Evolutionary conservation across 2,329 filamentous ascomycete genomes (phyloP), one percentile per base, ranked within the genome.

Genomic region (Apiospora aurea): DNA sequence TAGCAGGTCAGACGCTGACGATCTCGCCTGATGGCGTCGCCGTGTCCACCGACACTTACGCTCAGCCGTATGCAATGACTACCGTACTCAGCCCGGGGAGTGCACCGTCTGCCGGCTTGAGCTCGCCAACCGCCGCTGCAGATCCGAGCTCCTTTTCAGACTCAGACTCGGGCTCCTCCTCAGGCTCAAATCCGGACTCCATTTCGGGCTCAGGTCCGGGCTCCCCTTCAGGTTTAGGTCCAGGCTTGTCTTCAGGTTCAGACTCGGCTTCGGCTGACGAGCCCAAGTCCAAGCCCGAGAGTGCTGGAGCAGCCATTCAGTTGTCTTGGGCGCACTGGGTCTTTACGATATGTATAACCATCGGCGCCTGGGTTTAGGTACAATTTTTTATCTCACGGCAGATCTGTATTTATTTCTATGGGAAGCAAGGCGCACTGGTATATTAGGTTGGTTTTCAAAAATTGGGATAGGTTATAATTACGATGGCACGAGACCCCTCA

Each of bases 1-100:
- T 88, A 4, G 85, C 83, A 7, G 85, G 86, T 1, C 82, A 89
- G 77, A 87, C 83, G 0, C 79, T 91, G 41, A 87, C 84, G 0
- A 84, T 89, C 57, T 87, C 84, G 0, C 83, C 88, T 0, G 77
- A 77, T 2, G 89, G 88, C n/a, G 80, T 90, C 8, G 79, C 80
- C 6, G 80, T 88, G 57, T 82, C 82, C 24, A 85, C 85, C 0
- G 80, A 87, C 73, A 88, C 82, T 4, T 75, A 88, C 34, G 74
- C 78, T 7, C 84, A 82, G 70, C 87, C 87, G 0, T 85, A 87
- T 73, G 86, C 83, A 2, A 80, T 83, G 4, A 85, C 82, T 0
- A 82, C 83, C 0, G 84, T 82, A 11, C 47, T 69, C 38, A 77
- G 7, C 80, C 80, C 14, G 77, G 79, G 18, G 77, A 73, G 64